Conservation (phyloP, 2,329 filamentous ascomycete species). For the Talaromyces sp. region DNA sequence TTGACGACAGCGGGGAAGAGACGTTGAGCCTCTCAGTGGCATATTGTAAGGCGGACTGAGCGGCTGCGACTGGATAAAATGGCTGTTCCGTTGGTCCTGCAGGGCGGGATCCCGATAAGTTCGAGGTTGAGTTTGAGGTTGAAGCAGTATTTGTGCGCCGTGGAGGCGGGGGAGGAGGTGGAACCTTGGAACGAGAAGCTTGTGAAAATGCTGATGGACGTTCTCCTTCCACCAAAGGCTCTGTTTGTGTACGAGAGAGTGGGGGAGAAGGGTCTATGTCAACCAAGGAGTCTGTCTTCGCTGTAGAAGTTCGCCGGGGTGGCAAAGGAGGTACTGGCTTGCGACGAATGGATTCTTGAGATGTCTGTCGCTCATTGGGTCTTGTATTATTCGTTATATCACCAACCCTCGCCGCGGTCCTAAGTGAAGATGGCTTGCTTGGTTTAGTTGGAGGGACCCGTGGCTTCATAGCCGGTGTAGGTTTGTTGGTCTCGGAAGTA, state of each 20-base stretch:
- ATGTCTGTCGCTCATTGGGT: background rate
- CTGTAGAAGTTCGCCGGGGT: slow-evolving; percentile 32
- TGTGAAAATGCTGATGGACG: slow-evolving; percentile 5
- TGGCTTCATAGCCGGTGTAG: slow-evolving; percentile 20
- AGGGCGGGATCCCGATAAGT: slow-evolving; percentile 19
- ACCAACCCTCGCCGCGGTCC: slow-evolving; percentile 34
- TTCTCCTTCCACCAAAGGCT: slow-evolving; percentile 10
- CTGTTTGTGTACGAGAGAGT: slow-evolving; percentile 31
- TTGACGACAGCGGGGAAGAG: slow-evolving; percentile 22
- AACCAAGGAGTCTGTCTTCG: slow-evolving; percentile 21
- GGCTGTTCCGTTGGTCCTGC: slow-evolving; percentile 23
- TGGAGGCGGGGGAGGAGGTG: slow-evolving; percentile 35
- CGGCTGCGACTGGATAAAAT: slow-evolving; percentile 30
- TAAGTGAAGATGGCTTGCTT: slow-evolving; percentile 47
- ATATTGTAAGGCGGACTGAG: slow-evolving; percentile 33
- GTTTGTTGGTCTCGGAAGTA: slow-evolving; percentile 9
- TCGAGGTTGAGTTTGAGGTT: slow-evolving; percentile 16
- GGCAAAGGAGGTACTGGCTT: slow-evolving; percentile 43
- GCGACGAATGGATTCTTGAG: slow-evolving; percentile 28
- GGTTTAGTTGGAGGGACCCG: slow-evolving; percentile 46
- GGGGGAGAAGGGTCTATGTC: slow-evolving; percentile 23
- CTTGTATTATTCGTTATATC: slow-evolving; percentile 10
- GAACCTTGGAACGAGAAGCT: slow-evolving; percentile 25
- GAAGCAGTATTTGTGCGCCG: slow-evolving; percentile 34
- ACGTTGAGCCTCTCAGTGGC: slow-evolving; percentile 33